These are phyloP conservation scores for Thermothelomyces thermophilus DNA, from an alignment of 2,329 filamentous ascomycete genomes.

Conservation along the genomic window DNA sequence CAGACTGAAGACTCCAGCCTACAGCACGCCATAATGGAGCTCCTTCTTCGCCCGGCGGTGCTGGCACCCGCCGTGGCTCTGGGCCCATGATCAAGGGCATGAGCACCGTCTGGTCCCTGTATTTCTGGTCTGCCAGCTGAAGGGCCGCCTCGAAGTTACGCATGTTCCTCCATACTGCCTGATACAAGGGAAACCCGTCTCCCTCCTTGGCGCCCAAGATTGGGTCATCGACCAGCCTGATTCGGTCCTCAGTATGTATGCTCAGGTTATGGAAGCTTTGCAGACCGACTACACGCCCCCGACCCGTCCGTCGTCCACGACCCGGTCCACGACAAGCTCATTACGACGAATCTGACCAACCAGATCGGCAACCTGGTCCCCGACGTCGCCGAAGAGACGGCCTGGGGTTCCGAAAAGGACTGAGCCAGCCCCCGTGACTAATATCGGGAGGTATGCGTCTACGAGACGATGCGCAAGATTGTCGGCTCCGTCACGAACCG, in stretches of 20 bases:
- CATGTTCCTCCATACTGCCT: no score
- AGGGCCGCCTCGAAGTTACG: no score
- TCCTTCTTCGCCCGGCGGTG: slow-evolving; percentile 24
- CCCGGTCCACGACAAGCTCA: slow-evolving; percentile 26
- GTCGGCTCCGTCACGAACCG: slow-evolving; percentile 28
- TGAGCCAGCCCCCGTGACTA: slow-evolving; percentile 25
- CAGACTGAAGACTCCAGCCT: no score
- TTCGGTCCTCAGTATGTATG: slow-evolving; percentile 24
- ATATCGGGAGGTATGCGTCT: slow-evolving; percentile 22
- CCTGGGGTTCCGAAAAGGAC: slow-evolving; percentile 21
- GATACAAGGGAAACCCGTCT: no score
- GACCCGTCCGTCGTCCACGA: slow-evolving; percentile 23
- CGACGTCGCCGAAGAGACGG: slow-evolving; percentile 27
- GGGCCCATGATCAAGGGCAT: no score
- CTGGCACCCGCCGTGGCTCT: slow-evolving; percentile 23
- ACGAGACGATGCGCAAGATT: slow-evolving; percentile 25
- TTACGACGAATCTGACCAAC: slow-evolving; percentile 27
- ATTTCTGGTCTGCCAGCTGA: no score
- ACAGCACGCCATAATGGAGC: slow-evolving; percentile 13
- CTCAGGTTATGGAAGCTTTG: slow-evolving; percentile 20
- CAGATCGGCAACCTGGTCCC: slow-evolving; percentile 30
- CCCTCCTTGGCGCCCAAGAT: no score
- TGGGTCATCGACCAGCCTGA: slow-evolving; percentile 31
- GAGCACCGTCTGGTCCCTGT: no score
- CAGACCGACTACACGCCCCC: slow-evolving; percentile 26